phyloP scores from a whole-genome alignment of 805 yeast species.

The Wickerhamomyces tratensis region DNA sequence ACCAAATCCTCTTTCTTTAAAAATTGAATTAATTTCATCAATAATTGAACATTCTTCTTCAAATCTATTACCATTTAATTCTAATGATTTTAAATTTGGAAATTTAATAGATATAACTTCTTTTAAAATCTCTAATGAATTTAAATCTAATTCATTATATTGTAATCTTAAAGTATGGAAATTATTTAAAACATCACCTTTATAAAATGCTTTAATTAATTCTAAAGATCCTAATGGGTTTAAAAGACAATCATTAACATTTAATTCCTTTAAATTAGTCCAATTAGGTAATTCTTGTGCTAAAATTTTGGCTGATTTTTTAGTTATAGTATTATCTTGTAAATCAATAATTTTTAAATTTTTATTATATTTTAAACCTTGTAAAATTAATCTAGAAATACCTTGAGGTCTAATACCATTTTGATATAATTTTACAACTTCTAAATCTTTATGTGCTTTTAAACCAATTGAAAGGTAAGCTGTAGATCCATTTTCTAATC shows the following conservation, averaged over 20 bases:
- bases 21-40: slow-evolving; percentile 48
- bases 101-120: slow-evolving; percentile 44
- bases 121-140: slow-evolving; percentile 50
- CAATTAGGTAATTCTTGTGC: slow-evolving; percentile 54
- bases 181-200: slow-evolving; percentile 25
- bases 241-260: slow-evolving; percentile 82
- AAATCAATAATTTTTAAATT: slow-evolving; percentile 65
- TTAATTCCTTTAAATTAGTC: slow-evolving; percentile 64
- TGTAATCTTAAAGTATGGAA: slow-evolving; percentile 65
- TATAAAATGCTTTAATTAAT: slow-evolving; percentile 39
- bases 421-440: slow-evolving; percentile 76
- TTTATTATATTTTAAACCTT: slow-evolving; percentile 60
- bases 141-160: slow-evolving; percentile 75
- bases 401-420: slow-evolving; percentile 97
- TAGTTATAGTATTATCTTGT: slow-evolving; percentile 92
- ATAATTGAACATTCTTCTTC: slow-evolving; percentile 77
- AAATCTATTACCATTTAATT: slow-evolving; percentile 88
- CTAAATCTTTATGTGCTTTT: slow-evolving; percentile 65
- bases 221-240: slow-evolving; percentile 65
- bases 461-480: slow-evolving; percentile 78
- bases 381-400: slow-evolving; percentile 57
- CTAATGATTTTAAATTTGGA: slow-evolving; percentile 55
- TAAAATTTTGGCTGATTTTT: slow-evolving; percentile 51
- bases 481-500: slow-evolving; percentile 92
- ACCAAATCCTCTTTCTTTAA: slow-evolving; percentile 67